A percentile compares a stretch with the other conserved stretches of the same genome.
These are phyloP conservation scores for Solanum corneliomulleri DNA, from an alignment of 257 asterid genomes.

Conservation along the genomic window DNA sequence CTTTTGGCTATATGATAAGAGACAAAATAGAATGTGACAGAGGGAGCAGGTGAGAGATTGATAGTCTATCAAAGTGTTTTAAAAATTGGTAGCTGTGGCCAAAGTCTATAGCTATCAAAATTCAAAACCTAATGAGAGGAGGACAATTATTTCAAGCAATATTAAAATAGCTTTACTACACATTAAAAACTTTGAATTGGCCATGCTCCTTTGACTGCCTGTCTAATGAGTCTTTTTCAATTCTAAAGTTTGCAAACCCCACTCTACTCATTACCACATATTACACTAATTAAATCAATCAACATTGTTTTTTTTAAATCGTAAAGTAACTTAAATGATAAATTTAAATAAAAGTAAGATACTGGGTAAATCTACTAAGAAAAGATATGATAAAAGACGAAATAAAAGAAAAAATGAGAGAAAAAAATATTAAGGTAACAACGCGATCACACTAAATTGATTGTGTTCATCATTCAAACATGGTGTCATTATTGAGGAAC, in stretches of 20 bases:
- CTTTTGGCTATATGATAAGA: neutral
- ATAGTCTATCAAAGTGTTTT: neutral
- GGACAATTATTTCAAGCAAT: conserved; percentile 6
- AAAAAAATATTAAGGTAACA: neutral
- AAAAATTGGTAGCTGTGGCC: neutral
- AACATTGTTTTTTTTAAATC: no score
- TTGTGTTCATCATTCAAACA: neutral
- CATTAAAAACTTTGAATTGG: neutral
- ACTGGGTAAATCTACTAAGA: no score
- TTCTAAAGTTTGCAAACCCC: neutral
- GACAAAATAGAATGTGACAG: neutral
- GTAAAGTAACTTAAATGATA: no score
- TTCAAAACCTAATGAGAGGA: neutral
- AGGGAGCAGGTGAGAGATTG: conserved; percentile 7
- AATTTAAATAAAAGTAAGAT: no score
- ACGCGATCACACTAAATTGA: neutral
- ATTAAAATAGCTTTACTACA: neutral
- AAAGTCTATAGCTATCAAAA: neutral
- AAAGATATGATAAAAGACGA: no score
- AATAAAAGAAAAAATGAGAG: neutral
- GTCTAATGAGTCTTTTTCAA: neutral
- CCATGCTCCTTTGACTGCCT: conserved; percentile 5
- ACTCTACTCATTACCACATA: neutral
- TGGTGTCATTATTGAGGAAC: neutral
- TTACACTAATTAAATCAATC: neutral